Percentiles rank a stretch among this genome's conserved stretches.
These are phyloP conservation scores for Microbotryum lychnidis-dioicae DNA, from an alignment of 1,284 basidiomycete species.

Conservation along the genomic window DNA sequence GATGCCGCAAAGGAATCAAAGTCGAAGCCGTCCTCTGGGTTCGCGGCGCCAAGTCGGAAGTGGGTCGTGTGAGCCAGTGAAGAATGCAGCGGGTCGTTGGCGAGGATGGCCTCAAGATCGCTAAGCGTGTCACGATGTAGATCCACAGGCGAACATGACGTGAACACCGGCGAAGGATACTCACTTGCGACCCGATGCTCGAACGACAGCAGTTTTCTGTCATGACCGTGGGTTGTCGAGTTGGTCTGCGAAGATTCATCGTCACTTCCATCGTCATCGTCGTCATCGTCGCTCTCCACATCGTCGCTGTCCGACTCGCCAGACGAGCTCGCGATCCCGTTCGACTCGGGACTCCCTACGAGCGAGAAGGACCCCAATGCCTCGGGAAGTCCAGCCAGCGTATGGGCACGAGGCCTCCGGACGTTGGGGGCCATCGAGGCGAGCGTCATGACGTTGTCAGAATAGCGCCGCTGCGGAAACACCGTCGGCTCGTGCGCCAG, in stretches of 20 bases:
- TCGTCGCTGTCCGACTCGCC: conserved; percentile 1
- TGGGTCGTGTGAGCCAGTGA: conserved; percentile 3
- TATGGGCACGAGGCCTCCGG: conserved; percentile 14
- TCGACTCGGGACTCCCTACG: conserved; percentile 20
- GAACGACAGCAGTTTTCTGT: no score
- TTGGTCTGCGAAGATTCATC: neutral
- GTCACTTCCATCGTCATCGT: conserved; percentile 12
- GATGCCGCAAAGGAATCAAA: conserved; percentile 25
- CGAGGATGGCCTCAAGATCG: conserved; percentile 25
- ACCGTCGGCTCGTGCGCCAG: neutral
- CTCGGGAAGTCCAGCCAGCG: conserved; percentile 26
- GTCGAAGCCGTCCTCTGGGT: conserved; percentile 13
- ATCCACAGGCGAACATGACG: conserved; percentile 16
- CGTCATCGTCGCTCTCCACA: neutral
- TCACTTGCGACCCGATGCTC: conserved; percentile 1
- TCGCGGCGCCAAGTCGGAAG: neutral
- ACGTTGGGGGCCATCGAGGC: neutral
- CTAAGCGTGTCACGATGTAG: conserved; percentile 17
- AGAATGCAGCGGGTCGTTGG: conserved; percentile 26
- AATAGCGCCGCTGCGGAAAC: neutral
- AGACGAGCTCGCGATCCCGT: conserved; percentile 2
- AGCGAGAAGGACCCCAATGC: conserved; percentile 28
- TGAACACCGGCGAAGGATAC: conserved; percentile 27
- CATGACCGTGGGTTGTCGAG: neutral
- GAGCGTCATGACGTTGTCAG: neutral